A percentile compares a stretch with the other conserved stretches of the same genome.
phyloP scores from a whole-genome alignment of 441 rosid species.

The Populus tomentosa region DNA sequence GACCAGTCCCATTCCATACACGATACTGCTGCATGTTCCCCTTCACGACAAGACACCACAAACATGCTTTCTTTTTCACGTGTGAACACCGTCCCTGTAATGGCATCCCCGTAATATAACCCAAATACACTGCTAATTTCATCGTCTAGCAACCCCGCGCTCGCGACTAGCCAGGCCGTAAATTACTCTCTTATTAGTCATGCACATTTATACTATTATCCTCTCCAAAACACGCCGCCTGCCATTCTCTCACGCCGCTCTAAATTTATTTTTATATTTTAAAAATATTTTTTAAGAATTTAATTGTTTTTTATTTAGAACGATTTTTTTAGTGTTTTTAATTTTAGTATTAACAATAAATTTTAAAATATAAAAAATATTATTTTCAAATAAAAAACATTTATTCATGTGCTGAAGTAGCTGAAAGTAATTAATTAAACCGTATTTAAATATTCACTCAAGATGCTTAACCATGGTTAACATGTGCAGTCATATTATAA shows the following conservation, averaged over 20 bases:
- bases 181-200: not conserved
- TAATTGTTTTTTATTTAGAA: no score
- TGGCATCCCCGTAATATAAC: not conserved
- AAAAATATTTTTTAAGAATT: no score
- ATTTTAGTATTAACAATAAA: no score
- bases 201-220: not conserved
- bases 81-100: not conserved
- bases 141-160: not conserved
- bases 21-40: not conserved
- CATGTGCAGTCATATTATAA: conserved; percentile 1
- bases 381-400: no score
- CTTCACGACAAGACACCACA: not conserved
- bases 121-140: not conserved
- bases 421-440: not conserved
- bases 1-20: not conserved
- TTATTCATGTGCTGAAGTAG: no score
- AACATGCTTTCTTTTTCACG: not conserved
- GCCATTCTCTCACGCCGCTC: not conserved
- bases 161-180: not conserved
- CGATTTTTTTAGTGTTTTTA: no score
- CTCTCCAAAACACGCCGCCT: not conserved
- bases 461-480: conserved; percentile 3
- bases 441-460: not conserved
- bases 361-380: no score
- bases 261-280: no score